Percentiles rank a stretch among this genome's conserved stretches.
phyloP scores from a whole-genome alignment of 495 filamentous ascomycete genomes.

The Articulospora tetracladia region DNA sequence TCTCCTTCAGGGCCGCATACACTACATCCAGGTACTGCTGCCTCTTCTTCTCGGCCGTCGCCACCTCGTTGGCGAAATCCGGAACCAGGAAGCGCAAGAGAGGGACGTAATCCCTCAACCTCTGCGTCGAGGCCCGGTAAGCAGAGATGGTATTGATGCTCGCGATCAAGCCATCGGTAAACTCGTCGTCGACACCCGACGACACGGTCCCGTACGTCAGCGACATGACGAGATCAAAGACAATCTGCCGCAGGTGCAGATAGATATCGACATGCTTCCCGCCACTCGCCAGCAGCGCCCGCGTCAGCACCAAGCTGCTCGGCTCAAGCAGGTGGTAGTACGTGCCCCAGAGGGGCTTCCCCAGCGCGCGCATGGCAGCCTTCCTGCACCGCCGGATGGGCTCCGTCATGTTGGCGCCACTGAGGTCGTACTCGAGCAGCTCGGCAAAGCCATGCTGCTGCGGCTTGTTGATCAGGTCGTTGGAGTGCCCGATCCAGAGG shows the following conservation, averaged over 20 bases:
- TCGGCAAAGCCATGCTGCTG: constrained; percentile 6
- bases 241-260: background rate
- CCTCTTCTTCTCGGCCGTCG: constrained; percentile 6
- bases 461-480: constrained; percentile 4
- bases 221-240: constrained; percentile 8
- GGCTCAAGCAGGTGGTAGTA: constrained; percentile 9
- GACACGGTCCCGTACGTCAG: constrained; percentile 1
- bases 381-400: constrained; percentile 1
- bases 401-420: constrained; percentile 2
- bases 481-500: constrained; percentile 6
- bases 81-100: constrained; percentile 3
- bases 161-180: background rate
- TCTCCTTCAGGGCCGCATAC: constrained; percentile 1
- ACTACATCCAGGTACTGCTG: constrained; percentile 2
- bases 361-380: constrained; percentile 4
- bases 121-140: constrained; percentile 1
- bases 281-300: background rate
- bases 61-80: background rate
- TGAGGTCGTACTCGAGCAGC: constrained; percentile 1
- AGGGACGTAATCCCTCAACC: constrained; percentile 5
- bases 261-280: background rate
- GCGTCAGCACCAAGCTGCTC: background rate
- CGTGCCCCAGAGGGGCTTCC: constrained; percentile 1
- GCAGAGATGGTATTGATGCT: constrained; percentile 1
- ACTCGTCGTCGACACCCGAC: constrained; percentile 1